Conservation (phyloP, 2,329 filamentous ascomycete species). For the Stenocarpella maydis region DNA sequence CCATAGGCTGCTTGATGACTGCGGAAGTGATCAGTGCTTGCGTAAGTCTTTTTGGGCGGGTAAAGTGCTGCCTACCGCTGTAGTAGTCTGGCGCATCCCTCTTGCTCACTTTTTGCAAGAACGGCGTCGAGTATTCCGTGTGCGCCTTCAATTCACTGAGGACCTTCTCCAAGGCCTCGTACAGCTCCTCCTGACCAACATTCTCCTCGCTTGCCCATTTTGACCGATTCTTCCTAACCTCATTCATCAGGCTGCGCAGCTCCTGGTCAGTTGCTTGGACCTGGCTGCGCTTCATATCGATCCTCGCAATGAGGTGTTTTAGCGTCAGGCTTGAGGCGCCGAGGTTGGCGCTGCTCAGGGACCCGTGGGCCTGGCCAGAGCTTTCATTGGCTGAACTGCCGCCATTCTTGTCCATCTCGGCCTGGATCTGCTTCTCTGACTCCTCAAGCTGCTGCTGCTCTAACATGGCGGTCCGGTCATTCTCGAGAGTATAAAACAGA, state of each 20-base stretch:
- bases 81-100: constrained; percentile 97
- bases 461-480: constrained; percentile 94
- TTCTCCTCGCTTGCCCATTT: constrained; percentile 99
- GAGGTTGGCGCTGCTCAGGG: constrained; percentile 90
- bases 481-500: constrained; percentile 93
- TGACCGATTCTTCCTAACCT: constrained; percentile 96
- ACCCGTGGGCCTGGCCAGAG: constrained; percentile 77
- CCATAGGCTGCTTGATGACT: constrained; percentile 98
- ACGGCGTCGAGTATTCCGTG: constrained; percentile 97
- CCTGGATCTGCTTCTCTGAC: constrained; percentile 93
- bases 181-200: constrained; percentile 95
- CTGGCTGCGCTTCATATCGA: constrained; percentile 90
- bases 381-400: constrained; percentile 58
- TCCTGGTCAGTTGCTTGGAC: constrained; percentile 94
- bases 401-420: constrained; percentile 82
- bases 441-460: constrained; percentile 98
- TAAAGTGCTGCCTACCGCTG: constrained; percentile 67
- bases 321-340: constrained; percentile 95
- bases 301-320: constrained; percentile 95
- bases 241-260: constrained; percentile 90
- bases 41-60: constrained; percentile 34
- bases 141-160: constrained; percentile 96
- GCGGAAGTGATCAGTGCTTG: constrained; percentile 40
- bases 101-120: constrained; percentile 94
- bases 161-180: constrained; percentile 96